phyloP scores from a whole-genome alignment of 2,329 filamentous ascomycete genomes.

The Chaetomiaceae sp. region DNA sequence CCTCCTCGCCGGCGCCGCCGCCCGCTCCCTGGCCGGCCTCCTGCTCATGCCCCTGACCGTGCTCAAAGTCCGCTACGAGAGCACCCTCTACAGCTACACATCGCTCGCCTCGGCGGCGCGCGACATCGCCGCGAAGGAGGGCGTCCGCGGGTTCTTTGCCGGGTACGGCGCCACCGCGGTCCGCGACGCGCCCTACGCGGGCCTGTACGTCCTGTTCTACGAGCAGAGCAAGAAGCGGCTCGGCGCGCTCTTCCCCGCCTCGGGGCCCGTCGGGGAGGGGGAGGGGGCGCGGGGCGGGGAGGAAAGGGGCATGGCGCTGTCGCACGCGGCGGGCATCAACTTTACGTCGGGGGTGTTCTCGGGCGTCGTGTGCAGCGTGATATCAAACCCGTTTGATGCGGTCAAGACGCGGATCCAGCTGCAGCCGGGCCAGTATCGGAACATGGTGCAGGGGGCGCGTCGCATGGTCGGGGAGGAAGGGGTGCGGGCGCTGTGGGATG shows the following conservation, averaged over 20 bases:
- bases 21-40: constrained; percentile 81
- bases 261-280: neutral
- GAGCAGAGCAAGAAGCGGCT: constrained; percentile 73
- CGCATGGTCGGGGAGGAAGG: constrained; percentile 83
- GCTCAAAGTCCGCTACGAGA: constrained; percentile 95
- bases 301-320: constrained; percentile 32
- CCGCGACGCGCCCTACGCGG: constrained; percentile 93
- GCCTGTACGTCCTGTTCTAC: constrained; percentile 90
- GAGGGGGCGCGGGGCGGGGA: neutral
- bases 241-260: constrained; percentile 29
- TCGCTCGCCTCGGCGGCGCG: constrained; percentile 67
- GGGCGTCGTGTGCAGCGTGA: constrained; percentile 74
- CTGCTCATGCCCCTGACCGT: constrained; percentile 94
- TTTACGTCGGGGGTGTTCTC: constrained; percentile 79
- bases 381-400: constrained; percentile 96
- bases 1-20: constrained; percentile 75
- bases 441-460: constrained; percentile 71
- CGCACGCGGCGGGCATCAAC: constrained; percentile 66
- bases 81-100: constrained; percentile 75
- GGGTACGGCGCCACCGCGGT: constrained; percentile 92
- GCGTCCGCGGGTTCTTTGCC: constrained; percentile 80
- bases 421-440: constrained; percentile 75
- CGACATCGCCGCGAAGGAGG: constrained; percentile 71
- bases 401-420: constrained; percentile 94
- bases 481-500: constrained; percentile 74